phyloP scores from a whole-genome alignment of 148 eudicot genomes.

The Nepenthes mirabilis region DNA sequence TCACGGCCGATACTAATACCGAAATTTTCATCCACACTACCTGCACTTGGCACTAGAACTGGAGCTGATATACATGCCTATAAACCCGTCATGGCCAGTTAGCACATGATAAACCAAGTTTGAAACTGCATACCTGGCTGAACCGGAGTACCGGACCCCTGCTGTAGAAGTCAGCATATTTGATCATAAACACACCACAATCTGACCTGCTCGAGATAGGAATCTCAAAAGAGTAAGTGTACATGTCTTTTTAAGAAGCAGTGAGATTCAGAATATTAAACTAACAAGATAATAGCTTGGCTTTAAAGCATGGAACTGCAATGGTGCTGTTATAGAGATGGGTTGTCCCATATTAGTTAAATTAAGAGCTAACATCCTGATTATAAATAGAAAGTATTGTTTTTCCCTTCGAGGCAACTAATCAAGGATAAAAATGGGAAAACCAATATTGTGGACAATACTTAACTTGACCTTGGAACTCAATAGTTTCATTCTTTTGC shows the following conservation, averaged over 20 bases:
- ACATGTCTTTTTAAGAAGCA: neutral
- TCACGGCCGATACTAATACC: too few relatives aligned
- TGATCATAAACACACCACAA: constrained; percentile 95
- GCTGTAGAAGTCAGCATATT: constrained; percentile 90
- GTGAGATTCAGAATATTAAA: neutral
- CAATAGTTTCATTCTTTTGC: too few relatives aligned
- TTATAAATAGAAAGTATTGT: too few relatives aligned
- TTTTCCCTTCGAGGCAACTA: too few relatives aligned
- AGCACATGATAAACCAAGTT: neutral
- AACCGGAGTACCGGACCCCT: constrained; percentile 75
- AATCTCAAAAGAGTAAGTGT: neutral
- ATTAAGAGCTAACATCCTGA: too few relatives aligned
- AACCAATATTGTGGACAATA: too few relatives aligned
- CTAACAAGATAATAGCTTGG: neutral
- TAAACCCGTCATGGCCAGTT: neutral
- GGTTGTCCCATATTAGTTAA: too few relatives aligned
- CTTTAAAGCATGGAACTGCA: too few relatives aligned
- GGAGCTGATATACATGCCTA: neutral
- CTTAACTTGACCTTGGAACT: too few relatives aligned
- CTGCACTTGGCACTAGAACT: neutral
- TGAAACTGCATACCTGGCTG: constrained; percentile 48
- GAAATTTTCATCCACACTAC: too few relatives aligned
- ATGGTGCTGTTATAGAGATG: too few relatives aligned
- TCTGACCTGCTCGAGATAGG: constrained; percentile 50
- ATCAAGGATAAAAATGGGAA: too few relatives aligned